Evolutionary conservation across 768 basidiomycete genomes (phyloP), one percentile per base, ranked within the genome.

Genomic region (Pulveroboletus sp.): DNA sequence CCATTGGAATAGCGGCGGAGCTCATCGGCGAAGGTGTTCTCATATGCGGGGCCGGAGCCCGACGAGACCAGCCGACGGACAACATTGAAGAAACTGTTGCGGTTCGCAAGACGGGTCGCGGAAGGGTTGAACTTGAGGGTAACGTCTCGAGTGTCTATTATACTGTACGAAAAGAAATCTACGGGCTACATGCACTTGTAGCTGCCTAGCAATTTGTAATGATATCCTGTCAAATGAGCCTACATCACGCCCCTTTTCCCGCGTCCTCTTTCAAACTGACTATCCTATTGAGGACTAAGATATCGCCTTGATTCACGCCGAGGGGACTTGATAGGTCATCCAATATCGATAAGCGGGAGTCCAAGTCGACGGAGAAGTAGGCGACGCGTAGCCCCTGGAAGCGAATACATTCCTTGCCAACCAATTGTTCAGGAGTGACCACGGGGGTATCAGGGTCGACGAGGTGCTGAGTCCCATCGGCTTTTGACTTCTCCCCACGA

Each of bases 11-110:
- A 40, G 85, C 89, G 39, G 91, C 94, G 0, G 94, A 97, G 67
- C 84, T 98, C 49, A 85, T 93, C n/a, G 95, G 95, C 21, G 95
- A 98, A 71, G 96, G 96, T 72, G 88, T 95, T 8, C 76, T 99
- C 27, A 79, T 99, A 32, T 99, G 96, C 62, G 86, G 85, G 35
- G 73, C 76, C 8, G 81, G 75, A 31, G 82, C 76, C 15, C 79
- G 71, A 66, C 56, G 70, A 63, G 56, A 58, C 52, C 62, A 70
- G 39, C 64, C 69, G 27, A 64, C 74, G 31, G 77, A 80, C 47
- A 59, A 73, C 30, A 62, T 80, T 28, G 76, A 79, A 52, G 83
- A 86, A 46, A 79, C 83, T 3, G 93, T 97, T 5, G 86, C 92
- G 0, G 95, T 98, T 27, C 75, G 86, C 57, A 99, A 98, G 76